Base-by-base conservation (phyloP, 2,329 filamentous ascomycete species). In the Chrysosphaeria jannelii region DNA sequence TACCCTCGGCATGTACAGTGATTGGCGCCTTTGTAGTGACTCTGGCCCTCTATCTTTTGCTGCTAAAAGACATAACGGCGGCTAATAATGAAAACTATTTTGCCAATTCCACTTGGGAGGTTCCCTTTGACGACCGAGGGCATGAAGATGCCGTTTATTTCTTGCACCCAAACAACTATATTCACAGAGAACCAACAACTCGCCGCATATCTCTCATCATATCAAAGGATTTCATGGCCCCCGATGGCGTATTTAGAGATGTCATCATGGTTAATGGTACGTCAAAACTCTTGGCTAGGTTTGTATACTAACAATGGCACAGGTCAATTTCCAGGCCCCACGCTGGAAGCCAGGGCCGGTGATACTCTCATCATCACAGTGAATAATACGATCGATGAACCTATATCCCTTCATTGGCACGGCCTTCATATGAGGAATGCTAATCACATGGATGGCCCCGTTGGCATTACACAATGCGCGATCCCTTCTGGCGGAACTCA, bases 391-490 rank as follows among this genome's bases (percentile, higher is more conserved):
- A 30, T 51, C 5, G 35, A 43, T 6, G 43, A 50, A n/a, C 34
- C 38, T 4, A 22, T 51, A 6, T 38, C 48, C 2, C 29, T 53
- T 6, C 50, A 53, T 28, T 53, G 47, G 47, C 50, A 53, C 34
- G 50, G 50, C 5, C 35, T 51, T 2, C 39, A 47, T 30, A 42
- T 48, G 33, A 25, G 20, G 13, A 27, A 27, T 2, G 29, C 23
- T 9, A 33, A 29, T 26, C 47, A 65, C 24, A 75, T 76, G 63
- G 72, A 81, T 38, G 72, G 72, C 0, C 59, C 66, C 0, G 43
- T 47, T 0, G 51, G 54, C 16, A 57, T 71, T 12, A 58, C 63
- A 1, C 71, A 79, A 36, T 75, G 66, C 30, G 38, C 52, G 2
- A 67, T 78, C 25, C 47, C 50, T 0, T 54, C 68, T 0, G 68